A percentile compares a stretch with the other conserved stretches of the same genome.
phyloP scores from a whole-genome alignment of 2,329 filamentous ascomycete species.

The Colletotrichum karsti region DNA sequence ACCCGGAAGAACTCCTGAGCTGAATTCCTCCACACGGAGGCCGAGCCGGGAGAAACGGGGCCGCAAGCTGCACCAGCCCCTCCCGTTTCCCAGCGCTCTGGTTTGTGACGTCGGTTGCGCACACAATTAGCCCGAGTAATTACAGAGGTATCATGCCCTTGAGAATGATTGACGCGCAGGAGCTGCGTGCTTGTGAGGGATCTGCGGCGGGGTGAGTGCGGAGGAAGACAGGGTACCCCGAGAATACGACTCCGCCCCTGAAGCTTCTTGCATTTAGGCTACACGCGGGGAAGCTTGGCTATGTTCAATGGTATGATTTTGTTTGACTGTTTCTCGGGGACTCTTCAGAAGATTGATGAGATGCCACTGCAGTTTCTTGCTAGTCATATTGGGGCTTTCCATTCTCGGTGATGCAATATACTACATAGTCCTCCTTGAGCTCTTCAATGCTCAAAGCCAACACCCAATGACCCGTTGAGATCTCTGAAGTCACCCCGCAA shows the following conservation, averaged over 20 bases:
- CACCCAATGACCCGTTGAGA: constrained; percentile 31
- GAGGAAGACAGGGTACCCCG: not conserved
- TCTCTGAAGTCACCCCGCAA: constrained; percentile 42
- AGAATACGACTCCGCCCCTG: not conserved
- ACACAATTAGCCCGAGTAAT: constrained; percentile 2
- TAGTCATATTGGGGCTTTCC: no score
- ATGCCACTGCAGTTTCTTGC: no score
- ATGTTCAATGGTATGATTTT: no score
- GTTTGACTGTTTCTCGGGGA: no score
- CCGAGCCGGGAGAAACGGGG: not conserved
- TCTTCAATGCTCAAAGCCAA: constrained; percentile 19
- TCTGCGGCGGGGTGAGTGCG: not conserved
- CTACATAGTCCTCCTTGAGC: no score
- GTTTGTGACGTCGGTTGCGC: constrained; percentile 6
- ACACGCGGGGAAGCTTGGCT: not conserved
- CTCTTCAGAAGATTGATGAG: no score
- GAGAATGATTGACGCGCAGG: not conserved
- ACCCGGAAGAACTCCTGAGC: constrained; percentile 4
- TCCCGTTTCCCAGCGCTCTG: not conserved
- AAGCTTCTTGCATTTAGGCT: constrained; percentile 11
- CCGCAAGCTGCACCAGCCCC: not conserved
- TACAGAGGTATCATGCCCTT: not conserved
- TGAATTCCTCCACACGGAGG: constrained; percentile 20
- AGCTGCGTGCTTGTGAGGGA: not conserved
- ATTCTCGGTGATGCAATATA: no score